Evolutionary conservation across 768 basidiomycete species (phyloP), one percentile per base, ranked within the genome.

Genomic region (Kondoa malvinella): DNA sequence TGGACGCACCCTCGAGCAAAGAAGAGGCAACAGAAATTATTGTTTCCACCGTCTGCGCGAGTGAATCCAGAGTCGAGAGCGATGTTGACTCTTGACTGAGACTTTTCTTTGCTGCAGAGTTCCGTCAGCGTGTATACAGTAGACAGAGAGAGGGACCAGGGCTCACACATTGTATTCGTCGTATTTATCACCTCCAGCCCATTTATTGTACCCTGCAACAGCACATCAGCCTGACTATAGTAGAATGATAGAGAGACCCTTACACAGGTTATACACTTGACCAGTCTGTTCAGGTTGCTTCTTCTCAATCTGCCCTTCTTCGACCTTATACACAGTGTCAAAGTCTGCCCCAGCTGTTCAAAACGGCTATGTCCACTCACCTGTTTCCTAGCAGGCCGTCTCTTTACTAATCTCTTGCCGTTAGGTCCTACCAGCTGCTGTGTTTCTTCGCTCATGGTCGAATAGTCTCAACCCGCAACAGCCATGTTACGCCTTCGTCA

Each of bases 151-250:
- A 80, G 86, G 68, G 71, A 91, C 92, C 12, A 8, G 21, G 21
- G 40, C 40, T 21, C 21, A 50, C 40, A 91, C 94, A 34, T 92
- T 92, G 76, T 96, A 91, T 68, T 84, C 87, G 76, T 99, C 94
- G 77, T 96, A 95, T 32, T 90, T 84, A 76, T 99, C 95, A 67
- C 94, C 95, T 66, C 95, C 95, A n/a, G 95, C 95, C 94, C 92
- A 95, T 79, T 92, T 72, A 61, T 32, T 63, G 61, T 63, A 63
- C 58, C 58, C 30, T 60, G 58, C 27, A 60, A 14, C 4, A 14
- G 27, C 14, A 56, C 14, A 15, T 14, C n/a, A 64, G 0, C 66
- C 21, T 26, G 30, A 16, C 26, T 62, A 63, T 26, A 68, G 32
- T 33, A 4, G 15, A 8, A 4, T 57, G n/a, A 61, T 27, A 31